These are phyloP conservation scores for Salix exigua DNA, from an alignment of 345 rosid species.

Conservation along the genomic window DNA sequence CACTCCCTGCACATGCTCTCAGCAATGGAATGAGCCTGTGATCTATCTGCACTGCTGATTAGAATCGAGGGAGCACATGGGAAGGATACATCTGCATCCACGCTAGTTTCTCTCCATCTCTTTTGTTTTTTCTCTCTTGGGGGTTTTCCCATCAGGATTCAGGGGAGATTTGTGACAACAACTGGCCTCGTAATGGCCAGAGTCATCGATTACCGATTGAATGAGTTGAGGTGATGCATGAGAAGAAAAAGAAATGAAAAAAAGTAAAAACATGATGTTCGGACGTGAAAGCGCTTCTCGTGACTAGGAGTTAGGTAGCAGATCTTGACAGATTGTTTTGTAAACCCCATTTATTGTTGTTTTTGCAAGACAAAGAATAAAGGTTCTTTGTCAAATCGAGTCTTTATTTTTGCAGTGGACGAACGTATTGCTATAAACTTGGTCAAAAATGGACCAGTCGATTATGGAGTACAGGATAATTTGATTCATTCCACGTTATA, in stretches of 20 bases:
- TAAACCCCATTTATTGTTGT: neutral
- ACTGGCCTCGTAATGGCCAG: too few relatives aligned
- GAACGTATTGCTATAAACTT: neutral
- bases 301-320: neutral
- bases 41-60: neutral
- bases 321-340: neutral
- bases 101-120: too few relatives aligned
- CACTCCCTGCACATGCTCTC: constrained; percentile 16
- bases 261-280: constrained; percentile 5
- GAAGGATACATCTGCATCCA: neutral
- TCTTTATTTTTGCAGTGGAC: neutral
- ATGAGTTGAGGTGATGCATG: neutral
- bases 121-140: too few relatives aligned
- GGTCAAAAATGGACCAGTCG: neutral
- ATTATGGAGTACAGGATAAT: neutral
- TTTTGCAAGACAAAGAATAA: neutral
- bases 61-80: neutral
- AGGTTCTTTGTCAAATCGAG: neutral
- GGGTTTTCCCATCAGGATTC: too few relatives aligned
- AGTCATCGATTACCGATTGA: neutral
- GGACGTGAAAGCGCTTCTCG: neutral
- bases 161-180: neutral
- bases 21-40: too few relatives aligned
- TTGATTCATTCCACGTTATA: neutral
- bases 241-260: neutral